A percentile compares a stretch with the other conserved stretches of the same genome.
Evolutionary conservation across 345 rosid species (phyloP).

Genomic region (Eucalyptus albens): DNA sequence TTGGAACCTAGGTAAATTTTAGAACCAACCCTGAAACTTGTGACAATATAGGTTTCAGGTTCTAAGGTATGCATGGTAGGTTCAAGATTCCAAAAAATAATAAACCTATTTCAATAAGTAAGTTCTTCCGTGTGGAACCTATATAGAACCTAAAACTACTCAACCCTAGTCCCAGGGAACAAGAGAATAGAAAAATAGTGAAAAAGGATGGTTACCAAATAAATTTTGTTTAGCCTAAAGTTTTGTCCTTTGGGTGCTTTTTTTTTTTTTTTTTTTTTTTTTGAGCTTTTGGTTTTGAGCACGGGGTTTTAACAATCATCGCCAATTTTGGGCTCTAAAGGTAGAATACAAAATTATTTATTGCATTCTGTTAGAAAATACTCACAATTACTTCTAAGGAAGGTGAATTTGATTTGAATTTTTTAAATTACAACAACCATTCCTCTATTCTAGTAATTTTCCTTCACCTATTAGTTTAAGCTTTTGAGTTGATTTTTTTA

Average conservation of each 20-base stretch:
- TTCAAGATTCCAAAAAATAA: no score
- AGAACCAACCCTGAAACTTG: no score
- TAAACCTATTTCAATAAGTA: rapidly evolving
- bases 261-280: no score
- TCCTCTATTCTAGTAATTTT: not conserved
- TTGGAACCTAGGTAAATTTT: rapidly evolving
- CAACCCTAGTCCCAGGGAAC: no score
- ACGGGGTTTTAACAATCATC: not conserved
- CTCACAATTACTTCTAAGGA: not conserved
- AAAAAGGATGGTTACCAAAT: no score
- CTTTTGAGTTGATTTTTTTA: not conserved
- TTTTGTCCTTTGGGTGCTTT: not conserved
- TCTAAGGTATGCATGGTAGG: no score
- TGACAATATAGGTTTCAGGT: no score
- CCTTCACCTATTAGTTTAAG: not conserved
- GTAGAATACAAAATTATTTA: not conserved
- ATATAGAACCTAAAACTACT: no score
- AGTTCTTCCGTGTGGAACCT: no score
- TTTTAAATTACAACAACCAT: not conserved
- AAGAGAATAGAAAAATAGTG: no score
- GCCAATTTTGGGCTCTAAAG: not conserved
- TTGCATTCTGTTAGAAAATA: not conserved
- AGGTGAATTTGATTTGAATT: not conserved
- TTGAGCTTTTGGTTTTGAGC: not conserved
- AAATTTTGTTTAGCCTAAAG: not conserved